A percentile compares a stretch with the other conserved stretches of the same genome.
Evolutionary conservation across 768 basidiomycete genomes (phyloP).

Genomic region (Panaeolus cyanescens): DNA sequence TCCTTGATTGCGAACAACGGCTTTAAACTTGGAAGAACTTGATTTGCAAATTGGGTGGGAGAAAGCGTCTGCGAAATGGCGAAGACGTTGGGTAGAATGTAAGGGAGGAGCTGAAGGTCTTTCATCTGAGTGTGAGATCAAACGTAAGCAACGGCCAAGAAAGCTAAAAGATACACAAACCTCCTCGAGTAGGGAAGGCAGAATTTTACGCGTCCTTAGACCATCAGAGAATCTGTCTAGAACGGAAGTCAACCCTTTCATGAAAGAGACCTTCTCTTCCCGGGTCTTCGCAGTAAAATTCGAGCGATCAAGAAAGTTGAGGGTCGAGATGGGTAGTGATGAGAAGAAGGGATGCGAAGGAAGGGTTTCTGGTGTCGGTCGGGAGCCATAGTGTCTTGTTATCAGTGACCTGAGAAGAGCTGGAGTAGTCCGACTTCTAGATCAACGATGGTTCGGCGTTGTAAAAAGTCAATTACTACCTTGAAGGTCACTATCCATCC

Average conservation of each 20-base stretch:
- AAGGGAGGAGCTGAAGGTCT: slow-evolving; percentile 89
- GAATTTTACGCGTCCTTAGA: slow-evolving; percentile 81
- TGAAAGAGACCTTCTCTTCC: slow-evolving; percentile 96
- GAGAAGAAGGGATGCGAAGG: slow-evolving; percentile 92
- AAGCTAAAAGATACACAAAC: slow-evolving; percentile 36
- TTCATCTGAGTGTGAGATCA: slow-evolving; percentile 65
- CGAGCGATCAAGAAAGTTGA: slow-evolving; percentile 94
- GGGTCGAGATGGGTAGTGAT: slow-evolving; percentile 91
- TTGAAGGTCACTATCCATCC: slow-evolving; percentile 73
- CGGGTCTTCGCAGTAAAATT: slow-evolving; percentile 92
- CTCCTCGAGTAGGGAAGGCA: slow-evolving; percentile 93
- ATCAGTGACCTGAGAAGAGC: slow-evolving; percentile 81
- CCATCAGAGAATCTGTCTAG: slow-evolving; percentile 87
- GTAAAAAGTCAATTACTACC: slow-evolving; percentile 36
- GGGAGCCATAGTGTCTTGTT: slow-evolving; percentile 70
- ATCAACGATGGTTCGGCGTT: slow-evolving; percentile 7
- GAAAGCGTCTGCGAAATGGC: slow-evolving; percentile 79
- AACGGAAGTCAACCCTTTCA: slow-evolving; percentile 85
- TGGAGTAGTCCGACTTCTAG: slow-evolving; percentile 27
- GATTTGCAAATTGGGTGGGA: slow-evolving; percentile 75
- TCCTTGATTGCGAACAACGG: slow-evolving; percentile 91
- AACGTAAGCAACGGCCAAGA: not conserved
- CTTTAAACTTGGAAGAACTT: slow-evolving; percentile 85
- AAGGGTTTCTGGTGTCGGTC: slow-evolving; percentile 80
- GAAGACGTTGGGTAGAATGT: slow-evolving; percentile 95